Conservation (phyloP, 169 alveolate species). For the Eimeria acervulina region DNA sequence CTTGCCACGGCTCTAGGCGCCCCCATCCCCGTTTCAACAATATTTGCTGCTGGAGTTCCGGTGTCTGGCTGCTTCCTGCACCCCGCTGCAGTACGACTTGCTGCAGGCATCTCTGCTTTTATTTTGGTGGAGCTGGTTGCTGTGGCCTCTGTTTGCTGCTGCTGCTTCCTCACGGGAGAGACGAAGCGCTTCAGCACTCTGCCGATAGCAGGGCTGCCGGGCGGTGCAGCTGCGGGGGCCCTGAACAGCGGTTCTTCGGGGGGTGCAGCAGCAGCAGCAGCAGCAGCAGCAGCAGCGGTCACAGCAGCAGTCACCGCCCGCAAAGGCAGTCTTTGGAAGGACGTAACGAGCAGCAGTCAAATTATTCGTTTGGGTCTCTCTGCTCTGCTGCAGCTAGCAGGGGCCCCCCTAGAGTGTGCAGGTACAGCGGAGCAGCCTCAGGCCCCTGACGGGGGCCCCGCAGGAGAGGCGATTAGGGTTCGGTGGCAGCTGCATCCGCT, state of each 20-base stretch:
- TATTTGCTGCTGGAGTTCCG: slow-evolving; percentile 60
- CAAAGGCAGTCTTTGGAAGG: slow-evolving; percentile 74
- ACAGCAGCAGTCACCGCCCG: slow-evolving; percentile 45
- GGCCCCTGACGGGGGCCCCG: background rate
- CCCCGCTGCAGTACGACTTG: slow-evolving; percentile 67
- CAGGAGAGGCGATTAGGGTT: slow-evolving; percentile 11
- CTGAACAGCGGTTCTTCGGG: slow-evolving; percentile 73
- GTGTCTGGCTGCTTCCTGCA: slow-evolving; percentile 78
- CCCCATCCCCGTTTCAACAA: slow-evolving; percentile 44
- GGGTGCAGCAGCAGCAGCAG: slow-evolving; percentile 74
- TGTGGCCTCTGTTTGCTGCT: slow-evolving; percentile 63
- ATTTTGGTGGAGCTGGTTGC: slow-evolving; percentile 65
- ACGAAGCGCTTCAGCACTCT: slow-evolving; percentile 68
- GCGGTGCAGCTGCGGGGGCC: slow-evolving; percentile 77
- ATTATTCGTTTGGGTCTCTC: slow-evolving; percentile 55
- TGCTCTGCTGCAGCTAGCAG: slow-evolving; percentile 74
- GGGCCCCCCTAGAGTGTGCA: slow-evolving; percentile 79
- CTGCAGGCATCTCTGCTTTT: slow-evolving; percentile 65
- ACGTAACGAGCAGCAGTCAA: slow-evolving; percentile 72
- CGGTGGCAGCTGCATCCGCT: slow-evolving; percentile 82
- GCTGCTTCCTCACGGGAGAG: slow-evolving; percentile 71
- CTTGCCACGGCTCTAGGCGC: slow-evolving; percentile 41
- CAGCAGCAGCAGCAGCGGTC: slow-evolving; percentile 71
- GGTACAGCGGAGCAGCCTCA: slow-evolving; percentile 56
- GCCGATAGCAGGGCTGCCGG: slow-evolving; percentile 68